These are phyloP conservation scores for Tripterygium wilfordii DNA, from an alignment of 177 flowering plant genomes.

Conservation along the genomic window DNA sequence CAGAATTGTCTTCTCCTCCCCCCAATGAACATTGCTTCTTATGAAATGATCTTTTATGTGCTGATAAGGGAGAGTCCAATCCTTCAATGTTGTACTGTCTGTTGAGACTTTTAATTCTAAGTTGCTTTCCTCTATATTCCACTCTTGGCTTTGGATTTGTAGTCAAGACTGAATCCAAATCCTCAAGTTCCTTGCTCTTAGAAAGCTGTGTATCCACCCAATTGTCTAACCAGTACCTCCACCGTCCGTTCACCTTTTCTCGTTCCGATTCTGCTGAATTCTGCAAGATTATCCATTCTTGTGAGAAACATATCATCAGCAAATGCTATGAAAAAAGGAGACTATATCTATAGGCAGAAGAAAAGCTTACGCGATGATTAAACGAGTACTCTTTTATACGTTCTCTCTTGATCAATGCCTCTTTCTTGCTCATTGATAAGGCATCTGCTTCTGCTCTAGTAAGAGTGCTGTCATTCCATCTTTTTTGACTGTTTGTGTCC, in stretches of 20 bases:
- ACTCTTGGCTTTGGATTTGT: slow-evolving; percentile 18
- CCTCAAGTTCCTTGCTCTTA: slow-evolving; percentile 35
- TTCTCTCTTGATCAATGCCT: slow-evolving; percentile 49
- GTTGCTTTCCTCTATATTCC: slow-evolving; percentile 18
- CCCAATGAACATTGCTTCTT: slow-evolving; percentile 34
- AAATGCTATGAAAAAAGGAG: not conserved
- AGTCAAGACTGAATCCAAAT: slow-evolving; percentile 20
- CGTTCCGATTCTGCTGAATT: slow-evolving; percentile 42
- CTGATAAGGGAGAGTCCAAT: slow-evolving; percentile 18
- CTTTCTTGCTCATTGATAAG: slow-evolving; percentile 39
- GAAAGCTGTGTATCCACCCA: slow-evolving; percentile 64
- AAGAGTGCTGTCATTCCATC: slow-evolving; percentile 51
- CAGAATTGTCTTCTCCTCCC: slow-evolving; percentile 22
- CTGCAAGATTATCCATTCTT: slow-evolving; percentile 16
- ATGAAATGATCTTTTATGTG: slow-evolving; percentile 40
- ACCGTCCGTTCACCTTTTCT: slow-evolving; percentile 26
- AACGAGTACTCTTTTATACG: slow-evolving; percentile 45
- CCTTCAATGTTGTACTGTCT: slow-evolving; percentile 14
- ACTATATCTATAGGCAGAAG: not conserved
- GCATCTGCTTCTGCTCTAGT: slow-evolving; percentile 49
- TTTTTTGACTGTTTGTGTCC: slow-evolving; percentile 31
- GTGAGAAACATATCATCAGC: not conserved
- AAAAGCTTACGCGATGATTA: slow-evolving; percentile 37
- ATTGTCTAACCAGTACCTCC: slow-evolving; percentile 63
- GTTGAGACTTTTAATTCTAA: slow-evolving; percentile 13